Conservation (phyloP, 2,329 filamentous ascomycete genomes). For the Davidsoniella eucalypti region DNA sequence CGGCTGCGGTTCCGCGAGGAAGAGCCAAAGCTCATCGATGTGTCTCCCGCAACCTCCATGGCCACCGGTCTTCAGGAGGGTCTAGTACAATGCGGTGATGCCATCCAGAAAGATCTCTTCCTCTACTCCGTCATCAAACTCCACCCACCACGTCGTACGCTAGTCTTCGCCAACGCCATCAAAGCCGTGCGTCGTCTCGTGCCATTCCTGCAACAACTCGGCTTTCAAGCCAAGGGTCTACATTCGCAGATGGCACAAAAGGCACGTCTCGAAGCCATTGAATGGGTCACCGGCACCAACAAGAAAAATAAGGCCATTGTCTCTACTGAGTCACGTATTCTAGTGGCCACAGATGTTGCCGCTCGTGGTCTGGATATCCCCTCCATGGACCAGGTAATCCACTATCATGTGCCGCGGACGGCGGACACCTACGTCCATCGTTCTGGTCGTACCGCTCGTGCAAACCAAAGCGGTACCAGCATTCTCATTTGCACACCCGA, state of each 20-base stretch:
- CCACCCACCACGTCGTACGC: conserved; percentile 61
- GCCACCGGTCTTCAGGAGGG: conserved; percentile 73
- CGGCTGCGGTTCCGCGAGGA: conserved; percentile 77
- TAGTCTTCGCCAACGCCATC: conserved; percentile 95
- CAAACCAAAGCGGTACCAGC: conserved; percentile 58
- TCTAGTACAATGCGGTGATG: conserved; percentile 66
- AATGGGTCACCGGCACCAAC: conserved; percentile 62
- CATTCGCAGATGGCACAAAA: conserved; percentile 96
- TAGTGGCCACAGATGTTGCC: conserved; percentile 86
- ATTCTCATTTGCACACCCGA: conserved; percentile 83
- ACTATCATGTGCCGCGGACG: conserved; percentile 85
- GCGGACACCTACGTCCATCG: conserved; percentile 93
- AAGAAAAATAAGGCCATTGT: conserved; percentile 17
- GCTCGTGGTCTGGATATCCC: conserved; percentile 88
- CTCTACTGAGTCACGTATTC: conserved; percentile 40
- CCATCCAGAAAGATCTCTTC: conserved; percentile 93
- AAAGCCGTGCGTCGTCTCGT: conserved; percentile 74
- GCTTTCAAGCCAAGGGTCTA: conserved; percentile 57
- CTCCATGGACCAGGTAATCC: conserved; percentile 72
- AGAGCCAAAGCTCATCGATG: conserved; percentile 78
- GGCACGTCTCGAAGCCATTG: conserved; percentile 78
- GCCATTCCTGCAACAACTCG: conserved; percentile 68
- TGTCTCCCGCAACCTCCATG: conserved; percentile 81
- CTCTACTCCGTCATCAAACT: conserved; percentile 77
- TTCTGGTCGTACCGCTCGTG: conserved; percentile 84